phyloP scores from a whole-genome alignment of 768 basidiomycete genomes.

The Amanita pallidorosea region DNA sequence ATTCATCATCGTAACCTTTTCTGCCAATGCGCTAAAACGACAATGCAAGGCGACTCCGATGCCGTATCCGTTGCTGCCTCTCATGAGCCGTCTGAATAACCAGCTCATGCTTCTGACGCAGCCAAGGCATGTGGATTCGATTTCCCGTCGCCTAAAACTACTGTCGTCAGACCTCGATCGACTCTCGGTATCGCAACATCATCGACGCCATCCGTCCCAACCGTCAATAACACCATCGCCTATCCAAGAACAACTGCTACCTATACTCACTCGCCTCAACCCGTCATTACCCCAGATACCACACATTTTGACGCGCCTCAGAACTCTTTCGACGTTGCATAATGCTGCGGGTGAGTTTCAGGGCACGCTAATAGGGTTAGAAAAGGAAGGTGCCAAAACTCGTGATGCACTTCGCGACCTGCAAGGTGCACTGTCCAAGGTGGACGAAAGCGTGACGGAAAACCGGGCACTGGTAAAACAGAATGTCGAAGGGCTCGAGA shows the following conservation, averaged over 20 bases:
- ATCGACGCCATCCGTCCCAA: slow-evolving; percentile 35
- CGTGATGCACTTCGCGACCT: slow-evolving; percentile 59
- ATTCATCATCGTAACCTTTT: background rate
- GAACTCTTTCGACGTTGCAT: slow-evolving; percentile 77
- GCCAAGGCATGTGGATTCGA: slow-evolving; percentile 91
- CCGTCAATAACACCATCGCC: slow-evolving; percentile 17
- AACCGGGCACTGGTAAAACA: slow-evolving; percentile 62
- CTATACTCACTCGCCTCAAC: slow-evolving; percentile 57
- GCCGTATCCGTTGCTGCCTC: slow-evolving; percentile 72
- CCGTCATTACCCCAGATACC: slow-evolving; percentile 76
- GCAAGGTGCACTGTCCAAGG: slow-evolving; percentile 50
- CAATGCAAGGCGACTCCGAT: slow-evolving; percentile 50
- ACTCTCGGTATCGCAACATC: slow-evolving; percentile 43
- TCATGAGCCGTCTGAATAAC: slow-evolving; percentile 71
- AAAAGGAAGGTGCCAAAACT: slow-evolving; percentile 61
- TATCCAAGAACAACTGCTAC: slow-evolving; percentile 52
- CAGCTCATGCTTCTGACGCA: slow-evolving; percentile 87
- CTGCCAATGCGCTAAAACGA: background rate
- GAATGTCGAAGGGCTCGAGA: slow-evolving; percentile 66
- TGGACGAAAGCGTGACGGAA: slow-evolving; percentile 68
- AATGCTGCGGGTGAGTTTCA: slow-evolving; percentile 73
- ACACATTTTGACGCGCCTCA: slow-evolving; percentile 80
- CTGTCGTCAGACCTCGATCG: slow-evolving; percentile 90
- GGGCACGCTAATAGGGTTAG: slow-evolving; percentile 49
- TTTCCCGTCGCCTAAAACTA: slow-evolving; percentile 87